Percentiles rank a stretch among this genome's conserved stretches.
Conservation (phyloP, 1,139 yeast genomes). For the Kodamaea alishanica region DNA sequence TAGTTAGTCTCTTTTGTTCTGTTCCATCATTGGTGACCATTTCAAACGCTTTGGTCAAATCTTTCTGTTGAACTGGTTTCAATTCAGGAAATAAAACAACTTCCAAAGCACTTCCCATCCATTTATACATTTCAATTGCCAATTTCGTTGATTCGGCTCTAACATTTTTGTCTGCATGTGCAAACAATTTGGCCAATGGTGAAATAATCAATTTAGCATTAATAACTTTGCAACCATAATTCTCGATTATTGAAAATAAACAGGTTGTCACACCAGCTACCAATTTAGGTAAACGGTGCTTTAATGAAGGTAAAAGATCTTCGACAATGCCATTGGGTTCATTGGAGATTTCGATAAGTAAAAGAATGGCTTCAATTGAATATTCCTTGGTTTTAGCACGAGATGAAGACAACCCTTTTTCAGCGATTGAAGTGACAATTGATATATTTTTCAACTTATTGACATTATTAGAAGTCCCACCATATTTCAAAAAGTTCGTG, state of each 20-base stretch:
- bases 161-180: constrained; percentile 85
- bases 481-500: constrained; percentile 54
- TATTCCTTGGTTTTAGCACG: constrained; percentile 72
- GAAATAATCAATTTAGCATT: constrained; percentile 57
- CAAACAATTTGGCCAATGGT: constrained; percentile 64
- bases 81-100: constrained; percentile 61
- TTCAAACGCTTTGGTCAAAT: constrained; percentile 66
- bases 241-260: constrained; percentile 50
- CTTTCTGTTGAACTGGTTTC: constrained; percentile 92
- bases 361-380: constrained; percentile 58
- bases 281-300: constrained; percentile 71
- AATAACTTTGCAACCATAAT: constrained; percentile 69
- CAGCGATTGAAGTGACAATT: constrained; percentile 60
- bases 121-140: constrained; percentile 66
- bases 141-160: constrained; percentile 74
- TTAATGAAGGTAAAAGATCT: constrained; percentile 57
- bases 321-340: constrained; percentile 66
- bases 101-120: constrained; percentile 70
- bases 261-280: constrained; percentile 67
- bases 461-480: constrained; percentile 44
- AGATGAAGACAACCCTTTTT: constrained; percentile 74
- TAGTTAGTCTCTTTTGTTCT: constrained; percentile 55
- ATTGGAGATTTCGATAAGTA: constrained; percentile 59
- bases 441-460: constrained; percentile 34
- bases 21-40: constrained; percentile 44